phyloP scores from a whole-genome alignment of 768 basidiomycete genomes.

The Kwoniella dejecticola region DNA sequence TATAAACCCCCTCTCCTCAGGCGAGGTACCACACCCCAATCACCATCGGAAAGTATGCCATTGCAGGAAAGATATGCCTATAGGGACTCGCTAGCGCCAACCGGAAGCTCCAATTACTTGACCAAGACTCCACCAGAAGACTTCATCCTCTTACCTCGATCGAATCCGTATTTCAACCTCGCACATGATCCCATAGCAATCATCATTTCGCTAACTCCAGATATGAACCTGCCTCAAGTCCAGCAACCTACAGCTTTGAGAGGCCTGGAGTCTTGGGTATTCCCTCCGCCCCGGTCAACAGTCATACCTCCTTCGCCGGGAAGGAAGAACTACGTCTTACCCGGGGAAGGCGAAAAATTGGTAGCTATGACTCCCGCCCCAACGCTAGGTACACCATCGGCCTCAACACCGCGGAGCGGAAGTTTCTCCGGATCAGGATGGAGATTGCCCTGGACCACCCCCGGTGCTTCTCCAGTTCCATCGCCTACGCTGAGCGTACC shows the following conservation, averaged over 20 bases:
- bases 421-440: conserved; percentile 34
- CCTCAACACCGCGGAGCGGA: conserved; percentile 21
- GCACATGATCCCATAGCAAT: conserved; percentile 71
- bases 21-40: conserved; percentile 33
- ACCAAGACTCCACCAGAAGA: conserved; percentile 70
- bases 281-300: conserved; percentile 64
- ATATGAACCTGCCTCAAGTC: conserved; percentile 46
- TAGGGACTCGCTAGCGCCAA: conserved; percentile 60
- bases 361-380: conserved; percentile 54
- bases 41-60: conserved; percentile 52
- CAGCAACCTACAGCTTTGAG: conserved; percentile 57
- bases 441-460: conserved; percentile 48
- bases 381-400: conserved; percentile 16
- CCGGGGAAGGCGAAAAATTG: conserved; percentile 48
- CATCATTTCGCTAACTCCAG: conserved; percentile 64
- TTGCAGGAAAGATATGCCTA: conserved; percentile 65
- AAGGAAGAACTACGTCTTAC: conserved; percentile 48
- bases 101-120: conserved; percentile 63
- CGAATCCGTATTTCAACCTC: conserved; percentile 69
- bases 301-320: conserved; percentile 46
- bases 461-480: conserved; percentile 25
- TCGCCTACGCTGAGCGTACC: conserved; percentile 36
- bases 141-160: conserved; percentile 71
- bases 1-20: conserved; percentile 47
- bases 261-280: conserved; percentile 66